Conservation (phyloP, 1,284 basidiomycete genomes). For the Malassezia yamatoensis region DNA sequence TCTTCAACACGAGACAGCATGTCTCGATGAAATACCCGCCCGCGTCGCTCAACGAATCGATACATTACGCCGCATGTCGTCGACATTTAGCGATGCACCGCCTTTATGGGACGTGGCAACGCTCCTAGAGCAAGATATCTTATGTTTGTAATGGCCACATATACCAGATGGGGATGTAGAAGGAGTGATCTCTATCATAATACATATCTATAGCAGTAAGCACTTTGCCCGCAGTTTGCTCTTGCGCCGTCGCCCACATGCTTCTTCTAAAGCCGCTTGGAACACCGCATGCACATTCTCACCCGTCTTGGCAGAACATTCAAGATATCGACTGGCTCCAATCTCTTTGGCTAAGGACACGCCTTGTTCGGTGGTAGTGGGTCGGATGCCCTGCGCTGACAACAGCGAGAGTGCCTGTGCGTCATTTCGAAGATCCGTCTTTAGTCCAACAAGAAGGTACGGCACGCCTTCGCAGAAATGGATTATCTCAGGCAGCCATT, state of each 20-base stretch:
- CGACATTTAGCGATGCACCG: not conserved
- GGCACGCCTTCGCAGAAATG: slow-evolving; percentile 94
- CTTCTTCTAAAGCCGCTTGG: slow-evolving; percentile 74
- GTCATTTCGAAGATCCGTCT: slow-evolving; percentile 71
- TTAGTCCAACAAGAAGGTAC: slow-evolving; percentile 82
- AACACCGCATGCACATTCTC: slow-evolving; percentile 86
- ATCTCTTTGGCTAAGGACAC: slow-evolving; percentile 71
- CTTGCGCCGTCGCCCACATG: slow-evolving; percentile 39
- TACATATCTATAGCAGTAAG: slow-evolving; percentile 3
- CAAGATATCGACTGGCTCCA: slow-evolving; percentile 76
- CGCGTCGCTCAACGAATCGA: not conserved
- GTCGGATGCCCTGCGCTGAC: slow-evolving; percentile 74
- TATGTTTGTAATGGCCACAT: slow-evolving; percentile 11
- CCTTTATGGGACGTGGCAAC: not conserved
- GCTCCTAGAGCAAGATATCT: slow-evolving; percentile 9
- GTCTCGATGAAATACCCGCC: not conserved
- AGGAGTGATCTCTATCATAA: not conserved
- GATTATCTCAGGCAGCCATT: slow-evolving; percentile 89
- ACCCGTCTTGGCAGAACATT: slow-evolving; percentile 87
- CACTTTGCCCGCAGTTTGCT: slow-evolving; percentile 1
- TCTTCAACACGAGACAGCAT: not conserved
- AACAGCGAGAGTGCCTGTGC: slow-evolving; percentile 82
- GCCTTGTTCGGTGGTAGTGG: slow-evolving; percentile 60
- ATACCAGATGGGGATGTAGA: not conserved
- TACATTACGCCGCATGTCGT: not conserved